These are phyloP conservation scores for Solanum appendiculatum DNA, from an alignment of 257 asterid species.

Conservation along the genomic window DNA sequence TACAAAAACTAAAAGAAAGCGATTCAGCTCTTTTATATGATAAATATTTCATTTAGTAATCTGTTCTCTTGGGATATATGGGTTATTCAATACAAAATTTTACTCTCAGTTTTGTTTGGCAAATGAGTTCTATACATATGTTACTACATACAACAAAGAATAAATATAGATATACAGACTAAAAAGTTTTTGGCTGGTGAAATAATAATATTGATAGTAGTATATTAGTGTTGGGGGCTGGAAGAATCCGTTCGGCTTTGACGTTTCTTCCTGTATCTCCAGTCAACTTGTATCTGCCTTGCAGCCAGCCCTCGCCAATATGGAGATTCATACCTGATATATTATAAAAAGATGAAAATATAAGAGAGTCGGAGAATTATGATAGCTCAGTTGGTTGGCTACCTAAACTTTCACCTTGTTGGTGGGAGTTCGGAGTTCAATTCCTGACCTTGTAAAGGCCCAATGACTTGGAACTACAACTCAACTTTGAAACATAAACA, in stretches of 20 bases:
- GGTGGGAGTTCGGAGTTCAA: background rate
- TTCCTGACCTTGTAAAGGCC: background rate
- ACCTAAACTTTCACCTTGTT: background rate
- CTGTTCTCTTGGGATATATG: background rate
- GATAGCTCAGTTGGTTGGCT: background rate
- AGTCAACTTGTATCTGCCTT: conserved; percentile 65
- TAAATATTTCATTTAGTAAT: background rate
- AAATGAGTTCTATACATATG: background rate
- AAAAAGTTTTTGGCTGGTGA: background rate
- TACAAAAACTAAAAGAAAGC: background rate
- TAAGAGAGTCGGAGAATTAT: background rate
- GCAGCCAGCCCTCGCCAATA: conserved; percentile 77
- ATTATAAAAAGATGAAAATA: background rate
- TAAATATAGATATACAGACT: background rate
- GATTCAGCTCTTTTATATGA: background rate
- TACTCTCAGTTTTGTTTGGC: background rate
- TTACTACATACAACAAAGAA: background rate
- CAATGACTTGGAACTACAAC: background rate
- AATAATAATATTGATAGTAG: background rate
- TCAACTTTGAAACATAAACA: background rate
- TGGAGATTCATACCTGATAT: conserved; percentile 60
- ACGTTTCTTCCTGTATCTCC: conserved; percentile 74
- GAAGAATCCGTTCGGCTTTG: conserved; percentile 31
- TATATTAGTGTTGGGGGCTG: conserved; percentile 12
- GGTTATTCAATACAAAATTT: background rate